Conservation (phyloP, 169 alveolate species). For the Miamiensis avidus region DNA sequence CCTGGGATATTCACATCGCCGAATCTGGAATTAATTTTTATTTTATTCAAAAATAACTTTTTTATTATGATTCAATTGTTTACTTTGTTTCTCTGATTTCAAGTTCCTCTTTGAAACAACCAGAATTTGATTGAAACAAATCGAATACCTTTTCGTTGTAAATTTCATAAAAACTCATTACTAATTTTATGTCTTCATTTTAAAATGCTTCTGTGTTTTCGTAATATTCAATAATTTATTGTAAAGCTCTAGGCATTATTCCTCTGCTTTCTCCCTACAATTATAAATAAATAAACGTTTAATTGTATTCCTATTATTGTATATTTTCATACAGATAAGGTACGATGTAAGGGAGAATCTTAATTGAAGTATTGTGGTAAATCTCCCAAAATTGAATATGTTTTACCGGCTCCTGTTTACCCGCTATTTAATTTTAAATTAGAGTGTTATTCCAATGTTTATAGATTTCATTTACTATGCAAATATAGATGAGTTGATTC, state of each 20-base stretch:
- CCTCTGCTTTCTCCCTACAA: constrained; percentile 48
- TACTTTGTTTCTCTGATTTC: constrained; percentile 61
- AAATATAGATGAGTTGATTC: constrained; percentile 43
- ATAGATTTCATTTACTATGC: constrained; percentile 23
- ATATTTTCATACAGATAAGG: too few species aligned
- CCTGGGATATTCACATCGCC: constrained; percentile 53
- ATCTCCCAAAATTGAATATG: constrained; percentile 61
- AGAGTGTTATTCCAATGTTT: neutral
- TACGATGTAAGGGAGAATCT: too few species aligned
- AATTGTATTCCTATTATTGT: neutral
- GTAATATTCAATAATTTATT: constrained; percentile 10
- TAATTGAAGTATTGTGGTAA: neutral
- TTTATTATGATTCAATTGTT: too few species aligned
- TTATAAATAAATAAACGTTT: neutral
- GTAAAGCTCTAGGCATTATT: constrained; percentile 58
- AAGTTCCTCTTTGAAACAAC: constrained; percentile 24
- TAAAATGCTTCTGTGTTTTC: constrained; percentile 2
- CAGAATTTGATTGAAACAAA: constrained; percentile 25
- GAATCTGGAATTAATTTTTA: too few species aligned
- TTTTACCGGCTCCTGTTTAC: constrained; percentile 78
- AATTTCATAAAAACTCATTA: constrained; percentile 57
- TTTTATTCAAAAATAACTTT: too few species aligned
- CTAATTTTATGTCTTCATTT: constrained; percentile 25
- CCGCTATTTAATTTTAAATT: constrained; percentile 37
- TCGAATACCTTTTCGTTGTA: constrained; percentile 60